Percentiles rank a stretch among this genome's conserved stretches.
These are phyloP conservation scores for Lipomyces anomalus DNA, from an alignment of 805 yeast genomes.

Conservation along the genomic window DNA sequence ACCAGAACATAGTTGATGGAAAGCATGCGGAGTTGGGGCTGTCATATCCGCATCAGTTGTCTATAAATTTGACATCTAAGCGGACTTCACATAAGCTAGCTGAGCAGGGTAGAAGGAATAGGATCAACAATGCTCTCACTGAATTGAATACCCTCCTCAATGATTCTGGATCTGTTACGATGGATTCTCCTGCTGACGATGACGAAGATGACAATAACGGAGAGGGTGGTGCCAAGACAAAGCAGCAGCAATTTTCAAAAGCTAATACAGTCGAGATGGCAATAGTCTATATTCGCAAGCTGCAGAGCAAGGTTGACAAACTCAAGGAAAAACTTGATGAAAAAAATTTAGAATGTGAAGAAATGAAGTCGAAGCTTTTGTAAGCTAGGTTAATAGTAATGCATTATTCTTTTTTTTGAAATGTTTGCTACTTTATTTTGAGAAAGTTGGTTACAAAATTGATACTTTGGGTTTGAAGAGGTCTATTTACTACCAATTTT, in stretches of 20 bases:
- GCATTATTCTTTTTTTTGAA: background rate
- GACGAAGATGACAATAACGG: conserved; percentile 43
- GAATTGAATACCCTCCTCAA: conserved; percentile 70
- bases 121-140: conserved; percentile 81
- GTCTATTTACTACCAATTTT: too few species aligned
- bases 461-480: too few species aligned
- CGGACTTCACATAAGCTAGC: conserved; percentile 82
- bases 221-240: conserved; percentile 44
- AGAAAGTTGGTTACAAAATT: too few species aligned
- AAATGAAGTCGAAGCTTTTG: background rate
- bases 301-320: conserved; percentile 37
- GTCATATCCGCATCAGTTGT: conserved; percentile 38
- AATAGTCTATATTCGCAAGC: conserved; percentile 53
- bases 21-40: conserved; percentile 39
- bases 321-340: conserved; percentile 20
- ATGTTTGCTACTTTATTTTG: background rate
- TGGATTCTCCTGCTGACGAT: conserved; percentile 35
- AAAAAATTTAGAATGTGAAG: background rate
- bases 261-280: conserved; percentile 96
- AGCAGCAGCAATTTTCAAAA: conserved; percentile 45
- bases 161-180: conserved; percentile 30
- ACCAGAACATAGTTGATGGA: conserved; percentile 41
- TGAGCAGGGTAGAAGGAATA: conserved; percentile 90
- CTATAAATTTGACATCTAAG: conserved; percentile 41
- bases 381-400: background rate